phyloP scores from a whole-genome alignment of 1,139 yeast species.

The Yamadazyma trypodendri region DNA sequence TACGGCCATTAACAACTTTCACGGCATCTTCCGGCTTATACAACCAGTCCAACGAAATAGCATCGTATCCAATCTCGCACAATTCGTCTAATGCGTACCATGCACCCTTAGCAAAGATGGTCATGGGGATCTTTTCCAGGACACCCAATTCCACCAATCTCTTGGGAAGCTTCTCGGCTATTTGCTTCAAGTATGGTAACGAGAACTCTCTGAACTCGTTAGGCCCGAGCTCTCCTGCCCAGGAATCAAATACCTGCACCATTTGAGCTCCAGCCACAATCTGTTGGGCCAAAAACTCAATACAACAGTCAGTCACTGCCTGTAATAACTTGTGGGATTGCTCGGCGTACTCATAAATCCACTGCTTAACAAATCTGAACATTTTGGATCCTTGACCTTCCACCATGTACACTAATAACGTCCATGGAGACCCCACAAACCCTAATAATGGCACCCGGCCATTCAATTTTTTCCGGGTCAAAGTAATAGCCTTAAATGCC shows the following conservation, averaged over 20 bases:
- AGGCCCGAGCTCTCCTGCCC: constrained; percentile 98
- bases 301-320: constrained; percentile 82
- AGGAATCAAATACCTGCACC: constrained; percentile 93
- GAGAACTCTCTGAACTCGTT: constrained; percentile 84
- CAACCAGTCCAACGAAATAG: constrained; percentile 90
- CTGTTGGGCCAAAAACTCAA: constrained; percentile 91
- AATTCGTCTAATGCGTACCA: constrained; percentile 94
- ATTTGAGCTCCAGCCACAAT: constrained; percentile 98
- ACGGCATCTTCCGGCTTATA: constrained; percentile 86
- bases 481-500: constrained; percentile 90
- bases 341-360: constrained; percentile 81
- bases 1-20: constrained; percentile 68
- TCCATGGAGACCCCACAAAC: constrained; percentile 98
- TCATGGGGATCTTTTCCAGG: constrained; percentile 73
- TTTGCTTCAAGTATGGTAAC: constrained; percentile 81
- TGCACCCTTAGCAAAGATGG: constrained; percentile 93
- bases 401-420: constrained; percentile 91
- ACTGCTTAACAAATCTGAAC: constrained; percentile 87
- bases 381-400: constrained; percentile 96
- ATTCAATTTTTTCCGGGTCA: constrained; percentile 76
- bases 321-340: constrained; percentile 71
- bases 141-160: constrained; percentile 73
- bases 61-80: constrained; percentile 81
- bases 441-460: constrained; percentile 95
- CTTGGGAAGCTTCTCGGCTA: constrained; percentile 64